These are phyloP conservation scores for Penicillium capsulatum DNA, from an alignment of 2,329 filamentous ascomycete species.

Conservation along the genomic window DNA sequence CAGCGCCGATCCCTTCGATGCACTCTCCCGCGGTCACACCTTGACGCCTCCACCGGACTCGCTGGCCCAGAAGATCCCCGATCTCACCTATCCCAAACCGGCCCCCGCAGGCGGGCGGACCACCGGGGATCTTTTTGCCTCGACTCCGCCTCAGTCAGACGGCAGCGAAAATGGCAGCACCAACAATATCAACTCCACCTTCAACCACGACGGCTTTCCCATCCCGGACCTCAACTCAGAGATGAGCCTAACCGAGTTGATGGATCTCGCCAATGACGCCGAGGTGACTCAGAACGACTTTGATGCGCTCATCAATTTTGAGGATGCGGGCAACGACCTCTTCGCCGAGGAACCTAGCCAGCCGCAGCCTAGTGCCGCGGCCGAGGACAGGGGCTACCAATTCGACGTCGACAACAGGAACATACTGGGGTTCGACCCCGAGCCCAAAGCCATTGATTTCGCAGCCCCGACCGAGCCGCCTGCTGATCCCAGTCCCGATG, in stretches of 20 bases:
- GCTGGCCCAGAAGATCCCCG: constrained; percentile 37
- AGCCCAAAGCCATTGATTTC: constrained; percentile 20
- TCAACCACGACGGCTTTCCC: constrained; percentile 25
- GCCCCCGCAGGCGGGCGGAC: constrained; percentile 19
- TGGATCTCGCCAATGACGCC: constrained; percentile 43
- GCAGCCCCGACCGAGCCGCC: constrained; percentile 11
- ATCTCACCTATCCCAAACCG: constrained; percentile 34
- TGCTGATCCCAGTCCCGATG: constrained; percentile 6
- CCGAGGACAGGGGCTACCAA: constrained; percentile 19
- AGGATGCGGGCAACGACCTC: constrained; percentile 38
- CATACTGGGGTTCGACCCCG: constrained; percentile 18
- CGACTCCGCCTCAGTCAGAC: constrained; percentile 42
- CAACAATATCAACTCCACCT: constrained; percentile 34
- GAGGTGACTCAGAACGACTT: constrained; percentile 46
- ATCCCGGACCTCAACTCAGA: constrained; percentile 32
- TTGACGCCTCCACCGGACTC: constrained; percentile 43
- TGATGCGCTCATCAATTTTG: constrained; percentile 46
- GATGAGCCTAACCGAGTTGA: constrained; percentile 39
- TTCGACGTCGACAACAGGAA: constrained; percentile 20
- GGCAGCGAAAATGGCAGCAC: constrained; percentile 43
- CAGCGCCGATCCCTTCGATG: constrained; percentile 17
- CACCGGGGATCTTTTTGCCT: constrained; percentile 34
- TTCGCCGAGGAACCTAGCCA: constrained; percentile 28
- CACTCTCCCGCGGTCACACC: constrained; percentile 27
- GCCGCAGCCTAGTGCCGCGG: background rate